Percentiles rank a stretch among this genome's conserved stretches.
Evolutionary conservation across 768 basidiomycete species (phyloP).

Genomic region (Podaxis sp.): DNA sequence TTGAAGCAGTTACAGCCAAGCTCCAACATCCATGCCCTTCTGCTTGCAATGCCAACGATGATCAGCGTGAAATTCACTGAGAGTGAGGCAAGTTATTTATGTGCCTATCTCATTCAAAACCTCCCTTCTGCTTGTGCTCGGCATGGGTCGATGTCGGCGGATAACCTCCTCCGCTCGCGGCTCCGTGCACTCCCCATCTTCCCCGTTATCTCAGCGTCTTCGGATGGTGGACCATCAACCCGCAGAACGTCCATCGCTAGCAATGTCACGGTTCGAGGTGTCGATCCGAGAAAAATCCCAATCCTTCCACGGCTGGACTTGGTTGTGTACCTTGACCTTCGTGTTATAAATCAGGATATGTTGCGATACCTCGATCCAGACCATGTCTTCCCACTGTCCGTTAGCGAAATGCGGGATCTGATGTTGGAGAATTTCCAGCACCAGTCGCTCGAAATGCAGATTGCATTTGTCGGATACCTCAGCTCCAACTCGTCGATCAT

Average conservation of each 20-base stretch:
- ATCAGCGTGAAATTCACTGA: background rate
- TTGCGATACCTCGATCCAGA: conserved; percentile 16
- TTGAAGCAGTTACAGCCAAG: background rate
- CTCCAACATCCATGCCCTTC: conserved; percentile 22
- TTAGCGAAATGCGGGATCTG: background rate
- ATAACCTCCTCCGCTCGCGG: conserved; percentile 2
- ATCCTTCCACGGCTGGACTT: background rate
- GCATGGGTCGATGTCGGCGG: conserved; percentile 6
- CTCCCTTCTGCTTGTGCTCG: background rate
- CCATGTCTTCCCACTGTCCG: conserved; percentile 15
- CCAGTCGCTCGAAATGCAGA: conserved; percentile 9
- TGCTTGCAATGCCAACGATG: conserved; percentile 21
- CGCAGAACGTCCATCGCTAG: background rate
- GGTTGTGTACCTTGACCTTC: background rate
- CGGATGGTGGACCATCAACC: background rate
- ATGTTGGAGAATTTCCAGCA: conserved; percentile 3
- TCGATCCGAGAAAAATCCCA: background rate
- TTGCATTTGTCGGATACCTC: conserved; percentile 12
- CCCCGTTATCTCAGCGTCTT: conserved; percentile 20
- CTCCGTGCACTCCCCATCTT: conserved; percentile 24
- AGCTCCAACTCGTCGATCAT: conserved; percentile 19
- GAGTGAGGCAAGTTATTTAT: background rate
- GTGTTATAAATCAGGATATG: background rate
- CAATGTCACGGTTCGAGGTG: background rate
- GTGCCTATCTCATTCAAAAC: background rate